Evolutionary conservation across 2,329 filamentous ascomycete species (phyloP).

Genomic region (Clonostachys rhizophaga): DNA sequence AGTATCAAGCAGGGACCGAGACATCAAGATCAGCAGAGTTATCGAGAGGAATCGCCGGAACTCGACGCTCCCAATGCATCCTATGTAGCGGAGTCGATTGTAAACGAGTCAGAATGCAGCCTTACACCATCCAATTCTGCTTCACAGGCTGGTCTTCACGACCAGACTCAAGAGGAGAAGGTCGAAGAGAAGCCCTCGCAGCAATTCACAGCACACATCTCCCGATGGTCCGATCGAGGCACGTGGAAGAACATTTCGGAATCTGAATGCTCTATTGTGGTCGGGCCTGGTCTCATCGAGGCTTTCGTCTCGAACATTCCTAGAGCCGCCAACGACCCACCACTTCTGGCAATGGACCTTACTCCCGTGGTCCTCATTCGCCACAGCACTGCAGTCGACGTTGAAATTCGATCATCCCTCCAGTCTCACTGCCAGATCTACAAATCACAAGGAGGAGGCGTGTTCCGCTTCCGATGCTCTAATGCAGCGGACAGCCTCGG

Average conservation of each 20-base stretch:
- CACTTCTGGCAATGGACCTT: conserved; percentile 70
- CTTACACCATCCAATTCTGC: conserved; percentile 77
- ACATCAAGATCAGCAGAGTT: neutral
- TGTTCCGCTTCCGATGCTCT: conserved; percentile 86
- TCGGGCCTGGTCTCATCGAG: conserved; percentile 55
- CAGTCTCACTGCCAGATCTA: conserved; percentile 66
- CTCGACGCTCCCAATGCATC: neutral
- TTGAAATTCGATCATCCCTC: conserved; percentile 87
- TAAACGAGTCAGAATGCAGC: conserved; percentile 51
- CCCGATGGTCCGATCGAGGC: conserved; percentile 58
- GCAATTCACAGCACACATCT: conserved; percentile 50
- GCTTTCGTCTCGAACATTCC: conserved; percentile 36
- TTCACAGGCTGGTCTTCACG: conserved; percentile 63
- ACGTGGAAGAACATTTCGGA: conserved; percentile 54
- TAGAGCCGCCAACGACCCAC: conserved; percentile 19
- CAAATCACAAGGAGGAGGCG: conserved; percentile 55
- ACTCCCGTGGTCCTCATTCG: conserved; percentile 88
- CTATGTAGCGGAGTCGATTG: conserved; percentile 27
- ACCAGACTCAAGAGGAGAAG: conserved; percentile 21
- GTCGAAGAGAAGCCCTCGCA: conserved; percentile 29
- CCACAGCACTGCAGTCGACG: conserved; percentile 86
- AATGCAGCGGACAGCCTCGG: conserved; percentile 73
- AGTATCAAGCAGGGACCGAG: conserved; percentile 36
- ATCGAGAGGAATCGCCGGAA: neutral
- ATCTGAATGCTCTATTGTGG: conserved; percentile 48